phyloP scores from a whole-genome alignment of 2,329 filamentous ascomycete genomes.

The Ascochyta koolunga region DNA sequence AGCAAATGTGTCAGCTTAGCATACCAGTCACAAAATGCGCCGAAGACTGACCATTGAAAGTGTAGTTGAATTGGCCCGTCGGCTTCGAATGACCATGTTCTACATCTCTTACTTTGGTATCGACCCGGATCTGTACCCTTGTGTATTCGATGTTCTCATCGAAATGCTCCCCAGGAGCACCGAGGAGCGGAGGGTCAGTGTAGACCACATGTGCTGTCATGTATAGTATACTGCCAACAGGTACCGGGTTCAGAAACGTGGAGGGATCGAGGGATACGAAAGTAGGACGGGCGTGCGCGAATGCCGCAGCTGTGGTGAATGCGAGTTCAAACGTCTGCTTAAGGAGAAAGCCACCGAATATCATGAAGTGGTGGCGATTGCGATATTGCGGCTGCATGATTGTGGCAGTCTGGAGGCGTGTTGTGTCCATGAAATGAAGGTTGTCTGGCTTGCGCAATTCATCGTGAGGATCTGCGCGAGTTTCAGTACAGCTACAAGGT shows the following conservation, averaged over 20 bases:
- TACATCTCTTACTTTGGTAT: constrained; percentile 74
- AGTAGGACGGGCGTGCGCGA: constrained; percentile 71
- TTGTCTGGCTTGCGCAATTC: constrained; percentile 62
- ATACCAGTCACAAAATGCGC: neutral
- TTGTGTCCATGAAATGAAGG: constrained; percentile 67
- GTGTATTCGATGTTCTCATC: constrained; percentile 55
- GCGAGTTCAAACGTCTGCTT: constrained; percentile 78
- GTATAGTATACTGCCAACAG: constrained; percentile 76
- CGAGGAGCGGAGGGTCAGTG: constrained; percentile 65
- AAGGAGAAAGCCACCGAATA: constrained; percentile 76
- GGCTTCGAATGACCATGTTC: constrained; percentile 71
- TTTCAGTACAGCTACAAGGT: neutral
- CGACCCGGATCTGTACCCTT: constrained; percentile 72
- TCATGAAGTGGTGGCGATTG: constrained; percentile 76
- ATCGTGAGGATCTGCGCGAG: constrained; percentile 58
- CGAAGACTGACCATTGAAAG: constrained; percentile 55
- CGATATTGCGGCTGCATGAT: constrained; percentile 79
- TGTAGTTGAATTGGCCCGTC: constrained; percentile 79
- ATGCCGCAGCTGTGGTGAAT: constrained; percentile 75
- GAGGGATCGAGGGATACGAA: constrained; percentile 76
- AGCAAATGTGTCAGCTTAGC: constrained; percentile 23
- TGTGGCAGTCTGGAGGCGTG: constrained; percentile 67
- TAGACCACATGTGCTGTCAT: constrained; percentile 75
- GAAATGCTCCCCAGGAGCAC: constrained; percentile 44
- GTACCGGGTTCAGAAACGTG: constrained; percentile 76